These are phyloP conservation scores for Fragaria vesca DNA, from an alignment of 306 rosid genomes.

Conservation along the genomic window DNA sequence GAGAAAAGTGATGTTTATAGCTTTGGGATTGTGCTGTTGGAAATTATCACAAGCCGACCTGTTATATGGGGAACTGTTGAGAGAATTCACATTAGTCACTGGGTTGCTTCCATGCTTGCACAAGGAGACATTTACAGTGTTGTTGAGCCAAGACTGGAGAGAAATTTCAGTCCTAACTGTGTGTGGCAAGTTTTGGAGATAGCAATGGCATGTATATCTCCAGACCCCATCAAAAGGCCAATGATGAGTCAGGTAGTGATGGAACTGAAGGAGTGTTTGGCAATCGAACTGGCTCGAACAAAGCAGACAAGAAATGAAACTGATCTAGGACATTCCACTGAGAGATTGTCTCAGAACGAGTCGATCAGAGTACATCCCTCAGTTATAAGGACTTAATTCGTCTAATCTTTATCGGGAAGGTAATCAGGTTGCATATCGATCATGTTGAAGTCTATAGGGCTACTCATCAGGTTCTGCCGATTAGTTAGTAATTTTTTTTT, in stretches of 20 bases:
- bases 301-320: neutral
- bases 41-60: slow-evolving; percentile 15
- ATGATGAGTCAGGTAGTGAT: slow-evolving; percentile 14
- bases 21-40: slow-evolving; percentile 19
- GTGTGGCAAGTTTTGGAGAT: slow-evolving; percentile 15
- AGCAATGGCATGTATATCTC: slow-evolving; percentile 15
- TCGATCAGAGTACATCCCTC: neutral
- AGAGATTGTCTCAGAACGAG: neutral
- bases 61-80: neutral
- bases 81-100: neutral
- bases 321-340: neutral
- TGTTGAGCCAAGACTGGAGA: slow-evolving; percentile 12
- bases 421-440: no score
- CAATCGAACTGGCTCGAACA: slow-evolving; percentile 8
- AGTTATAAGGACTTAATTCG: neutral
- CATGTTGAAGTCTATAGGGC: no score
- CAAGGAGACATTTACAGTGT: slow-evolving; percentile 16
- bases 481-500: no score
- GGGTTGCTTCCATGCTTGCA: slow-evolving; percentile 8
- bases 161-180: no score
- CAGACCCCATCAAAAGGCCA: neutral
- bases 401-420: no score
- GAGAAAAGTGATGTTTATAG: slow-evolving; percentile 14
- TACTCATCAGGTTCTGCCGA: no score
- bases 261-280: slow-evolving; percentile 19